Percentiles rank a stretch among this genome's conserved stretches.
These are phyloP conservation scores for Pseudodiploospora longispora DNA, from an alignment of 2,329 filamentous ascomycete genomes.

Conservation along the genomic window DNA sequence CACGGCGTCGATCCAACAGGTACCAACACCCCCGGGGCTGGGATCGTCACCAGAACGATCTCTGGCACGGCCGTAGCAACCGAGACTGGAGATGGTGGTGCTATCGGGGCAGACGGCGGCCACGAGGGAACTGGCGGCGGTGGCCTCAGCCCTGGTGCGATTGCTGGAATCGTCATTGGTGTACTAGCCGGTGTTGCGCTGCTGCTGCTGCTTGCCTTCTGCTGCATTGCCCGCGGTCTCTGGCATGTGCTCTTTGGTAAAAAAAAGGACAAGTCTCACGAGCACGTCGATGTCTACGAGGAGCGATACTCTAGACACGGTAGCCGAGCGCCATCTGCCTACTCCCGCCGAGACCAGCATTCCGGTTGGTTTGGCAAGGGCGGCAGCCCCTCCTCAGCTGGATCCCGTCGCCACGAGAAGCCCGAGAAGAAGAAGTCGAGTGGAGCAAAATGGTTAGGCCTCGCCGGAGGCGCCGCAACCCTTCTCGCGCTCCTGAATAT, in stretches of 20 bases:
- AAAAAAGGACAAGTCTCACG: conserved; percentile 41
- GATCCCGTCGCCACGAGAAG: conserved; percentile 41
- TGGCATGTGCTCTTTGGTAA: conserved; percentile 58
- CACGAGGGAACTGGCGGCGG: conserved; percentile 30
- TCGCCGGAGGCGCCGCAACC: conserved; percentile 43
- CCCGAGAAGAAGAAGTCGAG: conserved; percentile 43
- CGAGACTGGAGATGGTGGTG: conserved; percentile 34
- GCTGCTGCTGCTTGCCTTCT: conserved; percentile 65
- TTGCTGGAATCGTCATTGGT: conserved; percentile 74
- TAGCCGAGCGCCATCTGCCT: conserved; percentile 30
- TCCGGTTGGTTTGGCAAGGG: conserved; percentile 49
- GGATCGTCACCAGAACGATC: conserved; percentile 34
- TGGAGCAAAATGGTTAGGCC: conserved; percentile 44
- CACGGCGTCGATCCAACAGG: conserved; percentile 41
- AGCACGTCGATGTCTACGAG: conserved; percentile 49
- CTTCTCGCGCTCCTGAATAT: conserved; percentile 47
- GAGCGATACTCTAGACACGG: conserved; percentile 50
- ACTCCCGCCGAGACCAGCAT: conserved; percentile 44
- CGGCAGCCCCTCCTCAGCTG: conserved; percentile 29
- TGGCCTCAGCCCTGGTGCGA: conserved; percentile 60
- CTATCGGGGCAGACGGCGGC: conserved; percentile 26
- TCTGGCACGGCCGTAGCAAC: conserved; percentile 41
- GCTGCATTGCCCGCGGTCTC: conserved; percentile 57
- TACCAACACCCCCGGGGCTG: not conserved
- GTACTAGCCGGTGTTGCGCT: conserved; percentile 58